Evolutionary conservation across 345 rosid genomes (phyloP), one percentile per base, ranked within the genome.

Genomic region (Aquilaria sinensis): DNA sequence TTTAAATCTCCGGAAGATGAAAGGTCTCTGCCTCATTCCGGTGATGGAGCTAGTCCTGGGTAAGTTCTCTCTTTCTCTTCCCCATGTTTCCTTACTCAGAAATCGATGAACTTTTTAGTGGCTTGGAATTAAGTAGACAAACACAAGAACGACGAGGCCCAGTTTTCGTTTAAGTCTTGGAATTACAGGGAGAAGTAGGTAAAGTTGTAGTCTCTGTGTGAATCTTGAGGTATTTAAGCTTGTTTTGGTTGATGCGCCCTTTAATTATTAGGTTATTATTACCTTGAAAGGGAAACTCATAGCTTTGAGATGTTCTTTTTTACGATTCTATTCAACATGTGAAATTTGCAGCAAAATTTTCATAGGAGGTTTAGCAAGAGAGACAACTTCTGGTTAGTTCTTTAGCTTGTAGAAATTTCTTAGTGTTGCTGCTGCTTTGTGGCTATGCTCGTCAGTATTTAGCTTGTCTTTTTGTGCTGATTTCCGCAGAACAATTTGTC

Each of bases 321-420:
- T 62, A 51, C 8, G 31, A 12, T 58, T 67, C 51, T 31, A 56
- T 58, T 45, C 31, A 56, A 66, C 64, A 63, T 80, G 58, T 70
- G 78, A 69, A 76, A 66, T 74, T 75, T 77, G 85, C 83, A 89
- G 96, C 72, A 89, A 89, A 70, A 84, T 89, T 46, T 89, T 89
- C 73, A 83, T 89, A 49, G 96, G 96, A 68, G 96, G 96, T 77
- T 82, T 89, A 80, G 83, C 96, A 56, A 86, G 85, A 52, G 96
- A 81, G 64, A 86, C 96, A 32, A 84, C 87, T 57, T 74, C 82
- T 63, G 89, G 91, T 85, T 71, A 81, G 93, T 77, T 75, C 57
- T 74, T 54, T 70, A 37, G 67, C 51, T 41, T 64, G 64, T 55
- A 12, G 50, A 54, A 23, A 48, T 64, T 34, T 57, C 2, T 30